Conservation (phyloP, 2,329 filamentous ascomycete species). For the Teratosphaeria pseudoeucalypti region DNA sequence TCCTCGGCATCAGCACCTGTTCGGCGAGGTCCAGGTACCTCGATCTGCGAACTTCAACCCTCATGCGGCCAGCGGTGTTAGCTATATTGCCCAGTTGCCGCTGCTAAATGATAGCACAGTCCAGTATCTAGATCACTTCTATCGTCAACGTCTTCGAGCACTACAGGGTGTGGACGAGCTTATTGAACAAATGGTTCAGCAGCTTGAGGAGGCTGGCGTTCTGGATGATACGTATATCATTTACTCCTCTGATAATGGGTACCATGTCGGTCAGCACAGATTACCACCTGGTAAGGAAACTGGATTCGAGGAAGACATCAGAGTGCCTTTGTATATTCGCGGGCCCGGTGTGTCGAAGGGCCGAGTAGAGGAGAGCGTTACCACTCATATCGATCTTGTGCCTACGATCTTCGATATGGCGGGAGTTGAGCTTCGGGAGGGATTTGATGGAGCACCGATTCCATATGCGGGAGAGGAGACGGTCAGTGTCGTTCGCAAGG, state of each 20-base stretch:
- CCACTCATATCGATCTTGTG: conserved; percentile 31
- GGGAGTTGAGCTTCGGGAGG: conserved; percentile 22
- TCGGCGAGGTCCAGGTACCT: conserved; percentile 49
- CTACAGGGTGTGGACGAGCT: conserved; percentile 47
- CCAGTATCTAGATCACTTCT: conserved; percentile 44
- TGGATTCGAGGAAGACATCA: conserved; percentile 31
- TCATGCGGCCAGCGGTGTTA: conserved; percentile 32
- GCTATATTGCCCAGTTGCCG: conserved; percentile 36
- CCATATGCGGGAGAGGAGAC: conserved; percentile 16
- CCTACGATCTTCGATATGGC: conserved; percentile 28
- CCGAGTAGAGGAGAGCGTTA: conserved; percentile 24
- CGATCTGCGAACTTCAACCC: conserved; percentile 59
- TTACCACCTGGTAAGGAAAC: conserved; percentile 31
- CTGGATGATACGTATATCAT: conserved; percentile 39
- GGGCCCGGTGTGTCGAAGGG: conserved; percentile 26
- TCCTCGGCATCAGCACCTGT: conserved; percentile 49
- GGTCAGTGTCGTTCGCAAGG: conserved; percentile 7
- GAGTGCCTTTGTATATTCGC: conserved; percentile 30
- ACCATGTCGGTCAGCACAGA: conserved; percentile 28
- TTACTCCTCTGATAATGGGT: conserved; percentile 32
- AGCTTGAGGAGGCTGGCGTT: conserved; percentile 32
- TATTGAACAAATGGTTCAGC: conserved; percentile 35
- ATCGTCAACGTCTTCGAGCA: conserved; percentile 39
- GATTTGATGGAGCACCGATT: conserved; percentile 28
- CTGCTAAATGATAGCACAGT: conserved; percentile 37